Conservation (phyloP, 176 grass and related monocot species). For the Aegilops umbellulata region DNA sequence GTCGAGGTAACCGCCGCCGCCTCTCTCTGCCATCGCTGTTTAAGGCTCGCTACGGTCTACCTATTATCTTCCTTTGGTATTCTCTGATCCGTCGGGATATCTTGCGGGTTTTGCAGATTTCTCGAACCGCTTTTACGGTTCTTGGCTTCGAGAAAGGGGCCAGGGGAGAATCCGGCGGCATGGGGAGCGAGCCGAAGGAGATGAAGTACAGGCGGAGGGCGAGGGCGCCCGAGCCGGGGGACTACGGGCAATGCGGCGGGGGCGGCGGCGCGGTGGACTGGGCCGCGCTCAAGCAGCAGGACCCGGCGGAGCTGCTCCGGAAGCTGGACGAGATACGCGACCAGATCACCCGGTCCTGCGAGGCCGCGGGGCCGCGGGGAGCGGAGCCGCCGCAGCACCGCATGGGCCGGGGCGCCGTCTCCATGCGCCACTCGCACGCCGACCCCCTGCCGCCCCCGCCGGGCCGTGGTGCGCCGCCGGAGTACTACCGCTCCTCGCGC, state of each 20-base stretch:
- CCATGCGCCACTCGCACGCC: constrained; percentile 30
- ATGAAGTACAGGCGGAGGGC: constrained; percentile 52
- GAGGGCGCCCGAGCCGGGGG: background rate
- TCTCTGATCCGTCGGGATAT: background rate
- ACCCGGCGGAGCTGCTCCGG: constrained; percentile 68
- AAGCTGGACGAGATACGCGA: constrained; percentile 89
- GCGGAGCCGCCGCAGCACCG: constrained; percentile 14
- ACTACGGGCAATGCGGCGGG: constrained; percentile 29
- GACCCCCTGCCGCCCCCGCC: constrained; percentile 3
- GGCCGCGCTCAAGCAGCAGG: constrained; percentile 54
- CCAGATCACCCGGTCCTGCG: constrained; percentile 66
- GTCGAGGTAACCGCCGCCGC: constrained; percentile 27
- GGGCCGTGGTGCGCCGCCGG: background rate
- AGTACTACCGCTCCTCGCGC: constrained; percentile 28
- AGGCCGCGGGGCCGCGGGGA: constrained; percentile 29
- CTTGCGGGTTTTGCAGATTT: background rate
- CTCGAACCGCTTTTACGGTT: background rate
- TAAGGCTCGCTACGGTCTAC: no score
- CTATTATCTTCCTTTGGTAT: no score
- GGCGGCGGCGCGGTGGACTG: constrained; percentile 32
- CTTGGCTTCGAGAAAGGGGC: background rate
- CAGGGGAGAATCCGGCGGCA: background rate
- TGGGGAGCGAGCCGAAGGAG: constrained; percentile 50
- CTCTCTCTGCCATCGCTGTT: background rate
- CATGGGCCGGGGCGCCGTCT: constrained; percentile 23